Percentiles rank a stretch among this genome's conserved stretches.
These are phyloP conservation scores for Heterobasidion parviporum DNA, from an alignment of 1,284 basidiomycete species.

Conservation along the genomic window DNA sequence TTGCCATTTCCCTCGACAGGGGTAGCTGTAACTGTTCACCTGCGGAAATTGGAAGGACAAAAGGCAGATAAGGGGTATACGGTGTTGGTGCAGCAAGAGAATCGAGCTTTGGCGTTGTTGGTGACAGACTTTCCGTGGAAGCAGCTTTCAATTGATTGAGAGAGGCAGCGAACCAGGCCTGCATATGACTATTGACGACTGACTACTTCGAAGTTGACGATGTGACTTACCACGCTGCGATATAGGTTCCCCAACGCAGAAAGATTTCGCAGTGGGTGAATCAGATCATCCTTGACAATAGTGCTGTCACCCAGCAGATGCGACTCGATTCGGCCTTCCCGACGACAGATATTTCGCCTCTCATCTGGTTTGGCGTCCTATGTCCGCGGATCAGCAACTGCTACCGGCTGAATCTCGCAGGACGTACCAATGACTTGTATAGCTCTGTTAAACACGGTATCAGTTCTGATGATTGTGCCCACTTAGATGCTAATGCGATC, in stretches of 20 bases:
- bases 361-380: slow-evolving; percentile 35
- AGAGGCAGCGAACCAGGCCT: slow-evolving; percentile 80
- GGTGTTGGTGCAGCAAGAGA: slow-evolving; percentile 41
- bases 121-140: slow-evolving; percentile 47
- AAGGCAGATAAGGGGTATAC: slow-evolving; percentile 38
- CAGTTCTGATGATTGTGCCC: slow-evolving; percentile 82
- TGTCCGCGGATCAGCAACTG: background rate
- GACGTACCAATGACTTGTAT: slow-evolving; percentile 30
- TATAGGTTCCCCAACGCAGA: slow-evolving; percentile 76
- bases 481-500: slow-evolving; percentile 67
- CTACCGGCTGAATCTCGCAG: slow-evolving; percentile 14
- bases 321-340: slow-evolving; percentile 73
- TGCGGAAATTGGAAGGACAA: slow-evolving; percentile 25
- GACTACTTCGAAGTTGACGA: background rate
- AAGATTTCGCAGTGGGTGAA: slow-evolving; percentile 70
- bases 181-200: background rate
- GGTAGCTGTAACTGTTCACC: slow-evolving; percentile 59
- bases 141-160: slow-evolving; percentile 57
- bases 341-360: slow-evolving; percentile 51
- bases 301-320: slow-evolving; percentile 46
- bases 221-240: slow-evolving; percentile 69
- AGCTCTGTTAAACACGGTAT: slow-evolving; percentile 62
- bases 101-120: slow-evolving; percentile 43
- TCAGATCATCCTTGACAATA: slow-evolving; percentile 62
- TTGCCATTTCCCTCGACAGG: slow-evolving; percentile 78